Percentiles rank a stretch among this genome's conserved stretches.
Evolutionary conservation across 2,329 filamentous ascomycete genomes (phyloP).

Genomic region (Botrytis sinoallii): DNA sequence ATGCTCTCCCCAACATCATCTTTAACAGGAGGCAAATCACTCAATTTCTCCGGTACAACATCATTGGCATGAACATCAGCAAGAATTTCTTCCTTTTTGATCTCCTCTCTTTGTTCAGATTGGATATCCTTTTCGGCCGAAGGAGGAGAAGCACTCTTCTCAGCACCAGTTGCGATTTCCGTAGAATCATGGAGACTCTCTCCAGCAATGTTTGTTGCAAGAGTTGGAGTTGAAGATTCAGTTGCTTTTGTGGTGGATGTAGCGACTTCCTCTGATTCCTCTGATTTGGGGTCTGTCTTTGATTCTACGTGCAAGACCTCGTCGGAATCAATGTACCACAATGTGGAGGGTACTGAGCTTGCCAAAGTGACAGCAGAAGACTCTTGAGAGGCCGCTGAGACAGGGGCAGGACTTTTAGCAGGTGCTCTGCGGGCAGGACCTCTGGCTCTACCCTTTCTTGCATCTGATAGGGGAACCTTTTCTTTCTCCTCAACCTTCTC

Average conservation of each 20-base stretch:
- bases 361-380: conserved; percentile 21
- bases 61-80: conserved; percentile 19
- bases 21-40: conserved; percentile 23
- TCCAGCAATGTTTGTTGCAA: conserved; percentile 32
- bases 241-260: conserved; percentile 22
- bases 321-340: conserved; percentile 45
- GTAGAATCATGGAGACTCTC: conserved; percentile 27
- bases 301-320: conserved; percentile 38
- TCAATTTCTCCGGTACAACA: conserved; percentile 22
- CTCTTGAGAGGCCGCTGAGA: conserved; percentile 21
- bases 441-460: conserved; percentile 83
- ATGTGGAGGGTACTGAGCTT: conserved; percentile 38
- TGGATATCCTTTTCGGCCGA: conserved; percentile 24
- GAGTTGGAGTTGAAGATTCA: conserved; percentile 26
- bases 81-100: conserved; percentile 20
- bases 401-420: conserved; percentile 42
- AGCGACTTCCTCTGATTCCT: conserved; percentile 16
- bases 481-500: conserved; percentile 59
- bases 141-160: conserved; percentile 18
- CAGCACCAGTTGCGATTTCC: conserved; percentile 24
- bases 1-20: conserved; percentile 11
- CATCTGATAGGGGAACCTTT: conserved; percentile 80
- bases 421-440: conserved; percentile 78
- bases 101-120: conserved; percentile 24
- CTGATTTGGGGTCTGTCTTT: background rate